These are phyloP conservation scores for Eucalyptus curtisii DNA, from an alignment of 345 rosid species.

Conservation along the genomic window DNA sequence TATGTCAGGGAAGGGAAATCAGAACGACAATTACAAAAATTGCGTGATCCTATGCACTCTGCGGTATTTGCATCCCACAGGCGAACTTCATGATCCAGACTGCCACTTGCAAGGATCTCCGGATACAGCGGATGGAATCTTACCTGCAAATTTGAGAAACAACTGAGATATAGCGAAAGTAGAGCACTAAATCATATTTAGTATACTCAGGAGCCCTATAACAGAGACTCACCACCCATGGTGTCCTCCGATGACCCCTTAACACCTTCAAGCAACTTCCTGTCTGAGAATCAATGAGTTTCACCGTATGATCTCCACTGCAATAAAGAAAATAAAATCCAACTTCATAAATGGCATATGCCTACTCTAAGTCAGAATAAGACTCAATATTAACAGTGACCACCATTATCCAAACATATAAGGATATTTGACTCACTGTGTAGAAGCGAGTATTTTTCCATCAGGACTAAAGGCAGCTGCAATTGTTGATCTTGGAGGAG, in stretches of 20 bases:
- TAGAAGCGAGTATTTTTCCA: constrained; percentile 71
- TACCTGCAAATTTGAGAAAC: constrained; percentile 24
- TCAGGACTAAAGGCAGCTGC: constrained; percentile 85
- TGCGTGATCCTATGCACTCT: constrained; percentile 60
- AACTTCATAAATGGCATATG: not conserved
- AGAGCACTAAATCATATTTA: not conserved
- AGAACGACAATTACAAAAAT: constrained; percentile 35
- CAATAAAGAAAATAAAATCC: not conserved
- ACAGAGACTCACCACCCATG: constrained; percentile 86
- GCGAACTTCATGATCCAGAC: constrained; percentile 74
- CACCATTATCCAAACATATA: not conserved
- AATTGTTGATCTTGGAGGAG: constrained; percentile 83
- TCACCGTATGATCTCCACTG: constrained; percentile 89
- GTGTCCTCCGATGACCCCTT: constrained; percentile 92
- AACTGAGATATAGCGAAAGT: not conserved
- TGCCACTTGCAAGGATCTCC: constrained; percentile 66
- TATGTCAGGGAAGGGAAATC: not conserved
- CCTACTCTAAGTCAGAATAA: not conserved
- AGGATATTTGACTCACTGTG: constrained; percentile 46
- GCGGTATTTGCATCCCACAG: constrained; percentile 65
- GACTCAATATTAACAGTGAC: not conserved
- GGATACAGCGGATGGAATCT: constrained; percentile 63
- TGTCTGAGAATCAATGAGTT: constrained; percentile 80
- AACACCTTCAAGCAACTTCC: constrained; percentile 91
- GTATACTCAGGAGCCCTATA: not conserved